phyloP scores from a whole-genome alignment of 768 basidiomycete genomes.

The Coprinellus micaceus region DNA sequence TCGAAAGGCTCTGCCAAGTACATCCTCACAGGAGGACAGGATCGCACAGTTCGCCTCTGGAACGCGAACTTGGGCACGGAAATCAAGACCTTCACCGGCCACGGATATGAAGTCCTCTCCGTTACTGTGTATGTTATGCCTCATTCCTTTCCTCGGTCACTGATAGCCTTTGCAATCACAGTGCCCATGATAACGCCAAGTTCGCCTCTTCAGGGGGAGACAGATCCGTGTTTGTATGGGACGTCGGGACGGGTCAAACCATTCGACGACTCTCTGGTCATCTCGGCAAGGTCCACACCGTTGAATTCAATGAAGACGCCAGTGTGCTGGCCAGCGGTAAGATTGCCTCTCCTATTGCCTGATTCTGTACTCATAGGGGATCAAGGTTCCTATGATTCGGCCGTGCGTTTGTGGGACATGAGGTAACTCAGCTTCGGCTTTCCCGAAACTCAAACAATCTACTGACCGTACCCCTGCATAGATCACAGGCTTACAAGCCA shows the following conservation, averaged over 20 bases:
- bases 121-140: slow-evolving; percentile 67
- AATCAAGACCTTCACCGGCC: slow-evolving; percentile 87
- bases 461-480: slow-evolving; percentile 22
- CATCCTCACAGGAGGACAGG: slow-evolving; percentile 89
- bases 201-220: slow-evolving; percentile 95
- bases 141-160: slow-evolving; percentile 1
- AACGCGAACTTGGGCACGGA: slow-evolving; percentile 84
- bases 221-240: slow-evolving; percentile 91
- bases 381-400: slow-evolving; percentile 90
- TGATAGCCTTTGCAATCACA: slow-evolving; percentile 24
- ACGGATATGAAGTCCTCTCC: slow-evolving; percentile 94
- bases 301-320: slow-evolving; percentile 87
- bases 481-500: slow-evolving; percentile 73
- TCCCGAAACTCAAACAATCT: neutral
- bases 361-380: slow-evolving; percentile 5
- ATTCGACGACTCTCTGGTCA: slow-evolving; percentile 84
- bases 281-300: slow-evolving; percentile 83
- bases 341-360: slow-evolving; percentile 15
- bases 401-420: slow-evolving; percentile 89
- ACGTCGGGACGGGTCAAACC: slow-evolving; percentile 84
- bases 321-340: slow-evolving; percentile 85
- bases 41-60: slow-evolving; percentile 86
- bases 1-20: slow-evolving; percentile 88
- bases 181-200: slow-evolving; percentile 89
- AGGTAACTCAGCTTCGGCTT: slow-evolving; percentile 48